These are phyloP conservation scores for Jaltomata sinuosa DNA, from an alignment of 257 asterid species.

Conservation along the genomic window DNA sequence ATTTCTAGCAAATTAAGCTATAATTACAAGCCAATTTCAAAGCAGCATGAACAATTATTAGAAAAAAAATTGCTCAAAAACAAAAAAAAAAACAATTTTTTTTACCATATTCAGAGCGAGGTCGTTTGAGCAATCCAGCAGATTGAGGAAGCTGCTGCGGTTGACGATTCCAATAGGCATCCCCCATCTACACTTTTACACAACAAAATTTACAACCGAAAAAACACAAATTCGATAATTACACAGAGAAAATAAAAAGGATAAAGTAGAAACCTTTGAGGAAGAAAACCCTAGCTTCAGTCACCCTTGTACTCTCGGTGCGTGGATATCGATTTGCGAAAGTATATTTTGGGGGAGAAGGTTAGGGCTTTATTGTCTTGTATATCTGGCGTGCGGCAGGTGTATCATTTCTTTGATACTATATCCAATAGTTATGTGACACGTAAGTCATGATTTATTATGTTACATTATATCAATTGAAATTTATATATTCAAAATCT, in stretches of 20 bases:
- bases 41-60: background rate
- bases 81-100: no score
- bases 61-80: background rate
- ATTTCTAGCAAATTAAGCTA: background rate
- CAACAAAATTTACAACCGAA: background rate
- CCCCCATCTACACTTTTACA: slow-evolving; percentile 20
- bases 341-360: background rate
- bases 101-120: slow-evolving; percentile 35
- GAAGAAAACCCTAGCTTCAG: slow-evolving; percentile 5
- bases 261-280: background rate
- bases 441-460: no score
- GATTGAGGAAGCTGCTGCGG: slow-evolving; percentile 14
- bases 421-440: background rate
- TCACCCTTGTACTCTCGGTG: background rate
- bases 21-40: background rate
- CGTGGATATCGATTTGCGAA: background rate
- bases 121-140: slow-evolving; percentile 31
- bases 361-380: background rate
- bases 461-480: no score
- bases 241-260: background rate
- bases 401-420: background rate
- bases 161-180: slow-evolving; percentile 36
- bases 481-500: no score
- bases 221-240: background rate
- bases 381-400: background rate